Conservation (phyloP, 352 stramenopile species). For the Pythium sp. region DNA sequence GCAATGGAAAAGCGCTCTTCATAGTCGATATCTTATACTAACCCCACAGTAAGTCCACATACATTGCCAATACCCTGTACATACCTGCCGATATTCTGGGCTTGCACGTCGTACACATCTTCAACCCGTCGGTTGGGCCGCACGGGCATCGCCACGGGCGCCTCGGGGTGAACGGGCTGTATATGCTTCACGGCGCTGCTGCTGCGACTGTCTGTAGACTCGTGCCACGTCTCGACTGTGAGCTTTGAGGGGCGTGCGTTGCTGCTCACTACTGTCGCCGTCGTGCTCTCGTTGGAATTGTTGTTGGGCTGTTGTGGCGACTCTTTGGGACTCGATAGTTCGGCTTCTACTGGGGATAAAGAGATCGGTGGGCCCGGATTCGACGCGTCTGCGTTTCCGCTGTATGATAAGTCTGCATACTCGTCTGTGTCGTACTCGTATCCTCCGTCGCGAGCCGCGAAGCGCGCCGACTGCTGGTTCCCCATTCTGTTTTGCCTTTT, state of each 20-base stretch:
- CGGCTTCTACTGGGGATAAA: not conserved
- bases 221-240: slow-evolving; percentile 13
- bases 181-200: not conserved
- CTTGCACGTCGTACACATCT: slow-evolving; percentile 57
- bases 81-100: slow-evolving; percentile 46
- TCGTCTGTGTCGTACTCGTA: not conserved
- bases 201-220: not conserved
- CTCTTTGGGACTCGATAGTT: not conserved
- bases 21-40: not conserved
- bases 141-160: slow-evolving; percentile 8
- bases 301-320: not conserved
- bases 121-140: slow-evolving; percentile 36
- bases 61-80: not conserved
- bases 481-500: slow-evolving; percentile 2
- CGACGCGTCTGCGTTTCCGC: not conserved
- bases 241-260: slow-evolving; percentile 1
- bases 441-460: not conserved
- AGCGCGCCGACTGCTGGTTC: slow-evolving; percentile 12
- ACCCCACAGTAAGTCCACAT: no score
- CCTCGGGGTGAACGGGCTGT: not conserved
- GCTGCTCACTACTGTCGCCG: not conserved
- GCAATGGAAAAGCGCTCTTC: not conserved
- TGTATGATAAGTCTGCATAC: not conserved
- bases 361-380: not conserved
- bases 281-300: not conserved